These are phyloP conservation scores for Dianthus caryophyllus DNA, from an alignment of 148 eudicot species.

Conservation along the genomic window DNA sequence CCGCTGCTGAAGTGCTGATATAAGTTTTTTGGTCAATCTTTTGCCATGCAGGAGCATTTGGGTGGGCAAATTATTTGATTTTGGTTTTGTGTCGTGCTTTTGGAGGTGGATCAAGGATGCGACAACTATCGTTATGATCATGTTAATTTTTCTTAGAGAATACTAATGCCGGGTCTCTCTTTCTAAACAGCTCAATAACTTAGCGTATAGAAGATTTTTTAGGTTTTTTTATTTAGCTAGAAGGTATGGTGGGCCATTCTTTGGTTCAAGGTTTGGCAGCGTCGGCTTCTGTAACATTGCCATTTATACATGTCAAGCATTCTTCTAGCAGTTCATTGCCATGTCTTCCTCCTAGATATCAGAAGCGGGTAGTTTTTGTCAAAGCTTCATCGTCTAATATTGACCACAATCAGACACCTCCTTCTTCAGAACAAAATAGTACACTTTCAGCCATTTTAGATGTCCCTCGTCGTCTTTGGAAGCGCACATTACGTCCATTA, in stretches of 20 bases:
- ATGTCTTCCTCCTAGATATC: slow-evolving; percentile 34
- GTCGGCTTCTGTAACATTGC: slow-evolving; percentile 34
- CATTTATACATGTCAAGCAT: slow-evolving; percentile 22
- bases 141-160: slow-evolving; percentile 3
- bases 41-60: slow-evolving; percentile 4
- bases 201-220: background rate
- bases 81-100: slow-evolving; percentile 3
- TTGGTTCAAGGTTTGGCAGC: slow-evolving; percentile 35
- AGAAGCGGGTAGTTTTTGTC: slow-evolving; percentile 31
- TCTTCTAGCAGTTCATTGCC: slow-evolving; percentile 37
- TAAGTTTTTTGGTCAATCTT: background rate
- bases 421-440: slow-evolving; percentile 42
- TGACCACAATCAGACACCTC: slow-evolving; percentile 34
- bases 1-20: background rate
- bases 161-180: background rate
- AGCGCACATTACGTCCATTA: slow-evolving; percentile 59
- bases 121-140: background rate
- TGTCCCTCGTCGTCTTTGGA: slow-evolving; percentile 67
- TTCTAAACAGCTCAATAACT: background rate
- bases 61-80: slow-evolving; percentile 8
- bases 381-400: slow-evolving; percentile 44
- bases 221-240: background rate
- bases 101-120: background rate
- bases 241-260: slow-evolving; percentile 51
- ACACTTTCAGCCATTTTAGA: slow-evolving; percentile 49